These are phyloP conservation scores for Aspergillus ruber DNA, from an alignment of 2,329 filamentous ascomycete species.

Conservation along the genomic window DNA sequence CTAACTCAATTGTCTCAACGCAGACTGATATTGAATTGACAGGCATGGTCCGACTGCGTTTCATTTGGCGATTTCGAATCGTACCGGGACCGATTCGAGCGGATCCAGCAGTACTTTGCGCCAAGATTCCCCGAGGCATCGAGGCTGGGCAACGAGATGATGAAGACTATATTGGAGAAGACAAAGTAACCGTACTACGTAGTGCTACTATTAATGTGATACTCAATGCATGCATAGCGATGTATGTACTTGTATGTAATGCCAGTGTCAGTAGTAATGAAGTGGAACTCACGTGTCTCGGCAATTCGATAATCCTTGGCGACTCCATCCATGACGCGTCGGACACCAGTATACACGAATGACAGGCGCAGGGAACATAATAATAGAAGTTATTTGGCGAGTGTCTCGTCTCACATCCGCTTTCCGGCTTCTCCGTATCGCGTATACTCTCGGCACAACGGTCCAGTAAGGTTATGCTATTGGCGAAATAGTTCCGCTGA, in stretches of 20 bases:
- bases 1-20: too few relatives aligned
- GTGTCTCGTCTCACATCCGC: too few relatives aligned
- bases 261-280: too few relatives aligned
- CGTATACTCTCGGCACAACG: too few relatives aligned
- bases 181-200: constrained; percentile 33
- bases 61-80: constrained; percentile 85
- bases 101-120: constrained; percentile 85
- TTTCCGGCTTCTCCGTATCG: too few relatives aligned
- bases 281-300: too few relatives aligned
- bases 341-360: too few relatives aligned
- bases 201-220: not conserved
- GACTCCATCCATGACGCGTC: not conserved
- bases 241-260: not conserved
- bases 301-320: not conserved
- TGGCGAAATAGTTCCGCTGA: too few relatives aligned
- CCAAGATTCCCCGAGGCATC: constrained; percentile 83
- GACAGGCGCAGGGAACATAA: too few relatives aligned
- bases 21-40: too few relatives aligned
- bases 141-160: constrained; percentile 90
- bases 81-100: constrained; percentile 85
- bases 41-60: constrained; percentile 93
- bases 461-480: too few relatives aligned
- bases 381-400: too few relatives aligned
- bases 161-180: constrained; percentile 86
- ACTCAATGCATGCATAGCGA: not conserved